Evolutionary conservation across 805 yeast species (phyloP).

Genomic region (Ogataea populi-albae): DNA sequence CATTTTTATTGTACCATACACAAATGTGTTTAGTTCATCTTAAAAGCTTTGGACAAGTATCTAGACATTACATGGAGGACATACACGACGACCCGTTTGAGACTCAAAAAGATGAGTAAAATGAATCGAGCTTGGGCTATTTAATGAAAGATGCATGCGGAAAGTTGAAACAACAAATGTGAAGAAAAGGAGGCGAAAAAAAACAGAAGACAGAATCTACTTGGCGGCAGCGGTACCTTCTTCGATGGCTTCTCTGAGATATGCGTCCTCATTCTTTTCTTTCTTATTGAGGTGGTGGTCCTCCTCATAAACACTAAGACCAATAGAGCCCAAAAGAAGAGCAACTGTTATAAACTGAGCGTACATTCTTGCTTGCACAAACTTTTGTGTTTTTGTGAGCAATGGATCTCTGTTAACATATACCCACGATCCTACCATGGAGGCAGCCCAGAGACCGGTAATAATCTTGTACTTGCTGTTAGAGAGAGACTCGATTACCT

Average conservation of each 20-base stretch:
- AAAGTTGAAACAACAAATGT: no score
- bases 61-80: no score
- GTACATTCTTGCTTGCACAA: conserved; percentile 87
- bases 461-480: conserved; percentile 65
- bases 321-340: conserved; percentile 65
- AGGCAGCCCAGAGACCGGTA: conserved; percentile 74
- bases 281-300: conserved; percentile 42
- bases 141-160: no score
- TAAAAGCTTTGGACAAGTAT: no score
- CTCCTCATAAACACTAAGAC: conserved; percentile 62
- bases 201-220: no score
- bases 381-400: conserved; percentile 74
- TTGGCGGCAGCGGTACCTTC: no score
- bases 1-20: no score
- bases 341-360: conserved; percentile 81
- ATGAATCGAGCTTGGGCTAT: no score
- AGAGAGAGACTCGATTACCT: conserved; percentile 45
- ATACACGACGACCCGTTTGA: no score
- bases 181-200: conserved; percentile 7
- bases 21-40: no score
- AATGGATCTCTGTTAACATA: conserved; percentile 68
- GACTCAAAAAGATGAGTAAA: no score
- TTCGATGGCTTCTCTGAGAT: conserved; percentile 45
- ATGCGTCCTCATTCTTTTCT: conserved; percentile 32
- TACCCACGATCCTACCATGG: conserved; percentile 77